A percentile compares a stretch with the other conserved stretches of the same genome.
Conservation (phyloP, 2,329 filamentous ascomycete species). For the Nothomitra cinnamomea region DNA sequence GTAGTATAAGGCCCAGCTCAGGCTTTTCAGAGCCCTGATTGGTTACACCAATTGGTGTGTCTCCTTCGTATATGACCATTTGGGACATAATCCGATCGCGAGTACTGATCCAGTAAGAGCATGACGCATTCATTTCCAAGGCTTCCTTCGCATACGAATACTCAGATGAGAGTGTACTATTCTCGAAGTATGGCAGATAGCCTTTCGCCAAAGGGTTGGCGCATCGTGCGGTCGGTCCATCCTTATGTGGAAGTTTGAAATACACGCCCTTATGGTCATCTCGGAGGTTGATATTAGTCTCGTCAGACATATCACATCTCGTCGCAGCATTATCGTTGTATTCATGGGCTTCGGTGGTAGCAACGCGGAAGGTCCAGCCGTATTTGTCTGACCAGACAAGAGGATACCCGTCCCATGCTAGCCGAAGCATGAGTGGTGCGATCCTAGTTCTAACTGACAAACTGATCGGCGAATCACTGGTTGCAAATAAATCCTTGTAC, state of each 20-base stretch:
- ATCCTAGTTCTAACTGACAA: slow-evolving; percentile 77
- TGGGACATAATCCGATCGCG: slow-evolving; percentile 87
- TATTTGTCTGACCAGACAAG: slow-evolving; percentile 85
- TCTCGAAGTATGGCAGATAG: slow-evolving; percentile 82
- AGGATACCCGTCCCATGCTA: slow-evolving; percentile 81
- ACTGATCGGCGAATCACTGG: slow-evolving; percentile 48
- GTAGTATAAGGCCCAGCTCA: slow-evolving; percentile 66
- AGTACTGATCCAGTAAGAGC: slow-evolving; percentile 97
- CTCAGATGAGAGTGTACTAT: slow-evolving; percentile 71
- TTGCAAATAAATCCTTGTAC: slow-evolving; percentile 82
- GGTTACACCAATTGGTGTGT: slow-evolving; percentile 25
- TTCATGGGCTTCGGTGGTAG: slow-evolving; percentile 38
- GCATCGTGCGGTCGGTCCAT: slow-evolving; percentile 73
- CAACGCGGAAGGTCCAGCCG: slow-evolving; percentile 83
- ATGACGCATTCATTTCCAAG: slow-evolving; percentile 94
- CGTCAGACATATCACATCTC: slow-evolving; percentile 59
- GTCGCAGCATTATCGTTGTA: slow-evolving; percentile 58
- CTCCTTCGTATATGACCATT: slow-evolving; percentile 74
- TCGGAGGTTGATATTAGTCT: slow-evolving; percentile 46
- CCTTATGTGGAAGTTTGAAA: slow-evolving; percentile 93
- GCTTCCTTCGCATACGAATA: slow-evolving; percentile 86
- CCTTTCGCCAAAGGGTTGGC: slow-evolving; percentile 78
- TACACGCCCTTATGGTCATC: slow-evolving; percentile 52
- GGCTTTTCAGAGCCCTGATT: slow-evolving; percentile 12
- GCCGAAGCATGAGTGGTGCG: slow-evolving; percentile 64